Base-by-base conservation (phyloP, 2,329 filamentous ascomycete species). In the Celoporthe dispersa region DNA sequence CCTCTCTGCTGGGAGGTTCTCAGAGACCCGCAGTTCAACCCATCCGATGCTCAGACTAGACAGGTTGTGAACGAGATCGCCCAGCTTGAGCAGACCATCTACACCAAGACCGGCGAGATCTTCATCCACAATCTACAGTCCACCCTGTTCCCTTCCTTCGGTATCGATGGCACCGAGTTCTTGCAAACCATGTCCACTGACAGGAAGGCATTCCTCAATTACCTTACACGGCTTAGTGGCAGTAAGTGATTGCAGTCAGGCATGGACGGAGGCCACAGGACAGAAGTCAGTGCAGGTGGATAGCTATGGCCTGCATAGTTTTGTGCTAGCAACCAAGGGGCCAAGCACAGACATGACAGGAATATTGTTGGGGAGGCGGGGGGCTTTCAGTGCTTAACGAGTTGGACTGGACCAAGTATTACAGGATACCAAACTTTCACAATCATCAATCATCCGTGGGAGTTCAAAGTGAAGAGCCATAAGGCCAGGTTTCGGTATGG, bases 1-100 rank as follows among this genome's bases (percentile, higher is more conserved):
- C 88, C 92, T 0, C 86, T 97, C 9, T 94, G 92, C 79, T 99
- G 96, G 96, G 92, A 93, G 55, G 90, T 98, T 8, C 89, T 97
- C 48, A 89, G 89, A 53, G 92, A 94, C 60, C 85, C 91, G 7
- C 87, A 87, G 28, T 98, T 98, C 85, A 92, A 92, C 73, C 89
- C 93, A 1, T 90, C 83, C 68, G 96, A 99, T 78, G 94, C 94
- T 1, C 94, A 97, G 82, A 92, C 92, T 44, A 92, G 92, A 78
- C 92, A 94, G 79, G 92, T 98, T 1, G 87, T 99, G 53, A 90
- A 90, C 68, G 96, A 99, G 82, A 94, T 97, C 72, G 94, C 94
- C 2, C 88, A 87, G 2, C 82, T 99, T 70, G 94, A 99, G 80
- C 94, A 96, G 81, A 91, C 88, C 48, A 96, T 99, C 72, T 95